Percentiles rank a stretch among this genome's conserved stretches.
These are phyloP conservation scores for Phlebiopsis flavidoalba DNA, from an alignment of 768 basidiomycete species.

Conservation along the genomic window DNA sequence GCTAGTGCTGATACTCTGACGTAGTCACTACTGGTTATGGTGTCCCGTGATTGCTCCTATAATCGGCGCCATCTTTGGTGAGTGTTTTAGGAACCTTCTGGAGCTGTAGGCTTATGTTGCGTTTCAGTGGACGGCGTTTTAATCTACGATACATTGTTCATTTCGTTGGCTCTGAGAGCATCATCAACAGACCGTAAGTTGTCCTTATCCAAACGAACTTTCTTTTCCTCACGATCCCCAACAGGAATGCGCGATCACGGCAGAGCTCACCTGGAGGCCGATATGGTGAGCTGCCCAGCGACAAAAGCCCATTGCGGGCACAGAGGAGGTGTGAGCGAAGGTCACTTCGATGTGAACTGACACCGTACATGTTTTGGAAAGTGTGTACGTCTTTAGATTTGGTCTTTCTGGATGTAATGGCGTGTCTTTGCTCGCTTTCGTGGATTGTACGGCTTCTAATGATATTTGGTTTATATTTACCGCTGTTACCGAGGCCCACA, in stretches of 20 bases:
- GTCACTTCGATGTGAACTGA: background rate
- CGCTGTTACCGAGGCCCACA: no score
- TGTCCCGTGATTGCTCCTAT: slow-evolving; percentile 58
- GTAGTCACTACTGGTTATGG: slow-evolving; percentile 73
- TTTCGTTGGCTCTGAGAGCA: slow-evolving; percentile 50
- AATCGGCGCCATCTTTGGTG: slow-evolving; percentile 45
- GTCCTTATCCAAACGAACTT: background rate
- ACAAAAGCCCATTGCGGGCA: background rate
- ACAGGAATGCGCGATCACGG: background rate
- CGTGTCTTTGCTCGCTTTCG: no score
- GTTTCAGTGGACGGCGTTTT: slow-evolving; percentile 38
- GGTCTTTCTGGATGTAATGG: no score
- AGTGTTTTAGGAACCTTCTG: background rate
- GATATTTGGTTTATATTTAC: no score
- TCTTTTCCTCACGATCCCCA: background rate
- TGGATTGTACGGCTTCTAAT: no score
- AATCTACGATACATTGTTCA: slow-evolving; percentile 54
- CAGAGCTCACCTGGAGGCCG: background rate
- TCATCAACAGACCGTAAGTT: slow-evolving; percentile 49
- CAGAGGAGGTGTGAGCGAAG: background rate
- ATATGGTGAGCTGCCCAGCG: background rate
- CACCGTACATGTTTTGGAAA: background rate
- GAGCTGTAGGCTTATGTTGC: background rate
- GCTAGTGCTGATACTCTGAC: slow-evolving; percentile 12
- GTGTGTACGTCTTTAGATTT: background rate